A percentile compares a stretch with the other conserved stretches of the same genome.
Conservation (phyloP, 306 rosid genomes). For the Parietaria judaica region DNA sequence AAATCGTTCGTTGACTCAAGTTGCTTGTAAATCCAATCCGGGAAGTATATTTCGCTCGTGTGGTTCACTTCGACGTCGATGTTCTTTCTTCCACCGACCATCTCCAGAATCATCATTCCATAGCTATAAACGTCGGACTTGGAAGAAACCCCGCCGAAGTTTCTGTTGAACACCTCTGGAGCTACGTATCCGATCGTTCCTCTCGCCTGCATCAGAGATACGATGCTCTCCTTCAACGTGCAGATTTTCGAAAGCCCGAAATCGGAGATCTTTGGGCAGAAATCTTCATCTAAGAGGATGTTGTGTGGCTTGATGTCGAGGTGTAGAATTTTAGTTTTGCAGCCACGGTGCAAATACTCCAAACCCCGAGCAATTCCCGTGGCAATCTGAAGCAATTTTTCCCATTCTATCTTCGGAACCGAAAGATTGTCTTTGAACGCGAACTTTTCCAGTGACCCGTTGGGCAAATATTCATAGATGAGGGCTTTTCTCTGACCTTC, state of each 20-base stretch:
- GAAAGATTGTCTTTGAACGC: constrained; percentile 6
- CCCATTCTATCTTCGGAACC: constrained; percentile 26
- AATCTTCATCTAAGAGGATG: constrained; percentile 31
- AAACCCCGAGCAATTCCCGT: constrained; percentile 37
- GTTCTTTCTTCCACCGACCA: constrained; percentile 32
- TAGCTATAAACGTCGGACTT: constrained; percentile 43
- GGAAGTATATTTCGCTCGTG: constrained; percentile 28
- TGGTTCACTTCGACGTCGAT: not conserved
- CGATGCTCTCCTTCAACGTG: constrained; percentile 20
- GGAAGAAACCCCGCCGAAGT: constrained; percentile 33
- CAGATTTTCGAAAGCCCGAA: constrained; percentile 41
- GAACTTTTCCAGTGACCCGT: constrained; percentile 47
- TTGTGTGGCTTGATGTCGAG: constrained; percentile 40
- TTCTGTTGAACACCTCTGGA: constrained; percentile 35
- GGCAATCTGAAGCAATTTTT: constrained; percentile 19
- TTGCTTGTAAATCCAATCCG: constrained; percentile 21
- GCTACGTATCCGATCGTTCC: constrained; percentile 41
- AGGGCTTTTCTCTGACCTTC: constrained; percentile 31
- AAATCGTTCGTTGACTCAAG: constrained; percentile 18
- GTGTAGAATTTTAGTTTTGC: constrained; percentile 37
- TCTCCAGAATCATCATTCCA: constrained; percentile 46
- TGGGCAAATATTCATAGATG: constrained; percentile 36
- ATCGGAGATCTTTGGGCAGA: constrained; percentile 33
- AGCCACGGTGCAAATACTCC: constrained; percentile 35
- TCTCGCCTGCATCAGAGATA: constrained; percentile 26